A percentile compares a stretch with the other conserved stretches of the same genome.
phyloP scores from a whole-genome alignment of 164 flowering plant genomes.

The Santalum album region DNA sequence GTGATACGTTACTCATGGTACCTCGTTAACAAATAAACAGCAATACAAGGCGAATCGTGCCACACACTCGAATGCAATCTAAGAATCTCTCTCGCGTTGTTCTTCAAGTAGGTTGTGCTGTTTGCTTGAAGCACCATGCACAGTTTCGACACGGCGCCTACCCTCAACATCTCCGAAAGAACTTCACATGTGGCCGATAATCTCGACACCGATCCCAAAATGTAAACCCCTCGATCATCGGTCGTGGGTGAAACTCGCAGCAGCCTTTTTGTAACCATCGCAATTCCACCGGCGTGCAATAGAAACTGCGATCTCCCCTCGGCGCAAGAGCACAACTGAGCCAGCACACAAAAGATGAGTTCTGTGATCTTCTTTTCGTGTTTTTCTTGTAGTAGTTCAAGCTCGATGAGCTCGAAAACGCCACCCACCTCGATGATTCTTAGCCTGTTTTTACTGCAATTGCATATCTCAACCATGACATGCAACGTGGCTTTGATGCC shows the following conservation, averaged over 20 bases:
- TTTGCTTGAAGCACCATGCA: slow-evolving; percentile 56
- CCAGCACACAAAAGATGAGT: slow-evolving; percentile 27
- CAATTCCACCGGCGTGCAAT: slow-evolving; percentile 37
- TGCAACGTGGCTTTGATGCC: slow-evolving; percentile 32
- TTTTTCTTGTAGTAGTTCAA: slow-evolving; percentile 19
- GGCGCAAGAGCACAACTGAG: slow-evolving; percentile 32
- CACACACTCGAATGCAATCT: slow-evolving; percentile 35
- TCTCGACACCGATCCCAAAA: slow-evolving; percentile 17
- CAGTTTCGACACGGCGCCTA: slow-evolving; percentile 48
- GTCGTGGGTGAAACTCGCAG: slow-evolving; percentile 38
- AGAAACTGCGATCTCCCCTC: slow-evolving; percentile 45
- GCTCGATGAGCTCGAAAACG: slow-evolving; percentile 47
- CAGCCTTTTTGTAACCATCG: slow-evolving; percentile 33
- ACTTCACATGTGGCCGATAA: slow-evolving; percentile 32
- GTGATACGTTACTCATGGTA: slow-evolving; percentile 11
- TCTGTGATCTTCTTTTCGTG: slow-evolving; percentile 32
- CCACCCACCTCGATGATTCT: slow-evolving; percentile 45
- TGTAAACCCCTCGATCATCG: slow-evolving; percentile 31
- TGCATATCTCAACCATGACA: slow-evolving; percentile 29
- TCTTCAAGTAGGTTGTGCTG: slow-evolving; percentile 25
- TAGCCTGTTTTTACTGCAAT: slow-evolving; percentile 36
- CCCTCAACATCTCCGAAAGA: slow-evolving; percentile 44
- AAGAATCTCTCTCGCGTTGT: slow-evolving; percentile 35
- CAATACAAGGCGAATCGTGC: slow-evolving; percentile 56
- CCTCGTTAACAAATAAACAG: slow-evolving; percentile 25